Evolutionary conservation across 192 early-diverging fungal genomes (phyloP), one percentile per base, ranked within the genome.

Genomic region (Rhizoclosmatium sp.): DNA sequence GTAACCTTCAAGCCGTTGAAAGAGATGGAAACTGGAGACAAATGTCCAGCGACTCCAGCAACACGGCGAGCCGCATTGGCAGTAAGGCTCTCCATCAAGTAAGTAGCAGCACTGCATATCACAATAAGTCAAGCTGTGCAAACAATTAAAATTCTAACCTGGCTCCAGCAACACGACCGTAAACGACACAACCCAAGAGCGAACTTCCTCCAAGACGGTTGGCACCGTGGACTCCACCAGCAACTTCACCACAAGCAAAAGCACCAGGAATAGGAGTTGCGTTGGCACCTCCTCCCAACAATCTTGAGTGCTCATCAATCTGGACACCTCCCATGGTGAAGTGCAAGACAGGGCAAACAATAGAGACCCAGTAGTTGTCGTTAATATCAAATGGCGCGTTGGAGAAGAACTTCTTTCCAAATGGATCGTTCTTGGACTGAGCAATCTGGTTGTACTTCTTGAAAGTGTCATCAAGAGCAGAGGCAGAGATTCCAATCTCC

Each of bases 191-290:
- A 64, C 94, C 96, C 60, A 98, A 85, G n/a, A 98, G 86, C 45
- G 95, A 97, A 65, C 93, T 93, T 59, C 97, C 97, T 76, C 93
- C 97, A 21, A 98, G 92, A 83, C 96, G 95, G 88, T 98, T 98
- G 71, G 95, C 96, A 59, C 96, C 96, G 80, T 98, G 96, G 47
- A 98, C 93, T 82, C 96, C 96, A 80, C 96, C 96, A 65, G 94
- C 94, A 81, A 98, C 93, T 84, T 98, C 97, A 83, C 97, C 96
- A 75, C 93, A 92, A 42, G 93, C 97, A 78, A 94, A 93, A 60
- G 73, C 73, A 64, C 73, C 96, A 44, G 94, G 91, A 54, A 97
- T 92, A 58, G 84, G 71, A 49, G 88, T 90, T 64, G 82, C 41
- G 23, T 80, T 74, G 44, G 73, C 41, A 41, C 73, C 73, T 31